These are phyloP conservation scores for Closterium sp. DNA, from an alignment of 139 green algal genomes.

Conservation along the genomic window DNA sequence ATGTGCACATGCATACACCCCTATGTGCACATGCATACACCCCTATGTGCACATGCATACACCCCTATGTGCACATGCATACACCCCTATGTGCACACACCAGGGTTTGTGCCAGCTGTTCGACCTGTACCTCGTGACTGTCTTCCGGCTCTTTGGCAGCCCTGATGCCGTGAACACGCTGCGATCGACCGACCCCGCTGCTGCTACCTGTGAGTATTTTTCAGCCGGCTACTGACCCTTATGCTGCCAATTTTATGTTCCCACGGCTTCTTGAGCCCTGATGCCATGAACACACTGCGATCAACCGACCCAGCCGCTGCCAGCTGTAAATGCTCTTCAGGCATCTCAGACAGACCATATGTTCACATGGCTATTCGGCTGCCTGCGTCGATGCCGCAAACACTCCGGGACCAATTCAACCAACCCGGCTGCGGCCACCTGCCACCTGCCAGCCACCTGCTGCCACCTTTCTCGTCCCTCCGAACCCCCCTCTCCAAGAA, in stretches of 20 bases:
- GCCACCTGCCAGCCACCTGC: no score
- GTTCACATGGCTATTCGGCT: no score
- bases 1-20: no score
- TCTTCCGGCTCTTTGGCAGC: not conserved
- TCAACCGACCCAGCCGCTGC: not conserved
- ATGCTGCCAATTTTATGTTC: no score
- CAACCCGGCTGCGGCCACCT: not conserved
- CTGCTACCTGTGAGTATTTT: not conserved
- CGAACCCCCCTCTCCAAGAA: no score
- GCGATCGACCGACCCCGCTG: not conserved
- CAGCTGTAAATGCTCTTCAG: not conserved
- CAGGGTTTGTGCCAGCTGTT: conserved; percentile 49
- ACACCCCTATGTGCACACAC: no score
- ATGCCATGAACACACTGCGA: not conserved
- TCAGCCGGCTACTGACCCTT: no score
- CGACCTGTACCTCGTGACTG: conserved; percentile 30
- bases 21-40: no score
- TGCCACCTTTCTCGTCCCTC: no score
- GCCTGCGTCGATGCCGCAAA: not conserved
- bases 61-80: no score
- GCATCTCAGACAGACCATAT: no score
- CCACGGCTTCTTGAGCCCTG: not conserved
- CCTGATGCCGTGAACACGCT: not conserved
- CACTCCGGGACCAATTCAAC: not conserved
- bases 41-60: no score